These are phyloP conservation scores for Fomitopsis serialis DNA, from an alignment of 768 basidiomycete species.

Conservation along the genomic window DNA sequence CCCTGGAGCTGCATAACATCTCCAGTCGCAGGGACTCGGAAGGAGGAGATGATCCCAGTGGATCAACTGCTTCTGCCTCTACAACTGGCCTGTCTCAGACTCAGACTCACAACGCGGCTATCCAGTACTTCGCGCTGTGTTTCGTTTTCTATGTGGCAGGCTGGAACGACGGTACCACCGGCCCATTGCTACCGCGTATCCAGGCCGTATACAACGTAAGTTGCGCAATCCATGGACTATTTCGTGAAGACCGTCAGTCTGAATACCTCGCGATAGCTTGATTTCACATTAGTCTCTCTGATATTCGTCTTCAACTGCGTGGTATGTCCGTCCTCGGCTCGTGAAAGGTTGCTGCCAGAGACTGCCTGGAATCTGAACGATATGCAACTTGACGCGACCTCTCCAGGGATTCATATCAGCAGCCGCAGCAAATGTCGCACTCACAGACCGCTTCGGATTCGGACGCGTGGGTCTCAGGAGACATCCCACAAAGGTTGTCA, in stretches of 20 bases:
- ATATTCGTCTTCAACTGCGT: constrained; percentile 51
- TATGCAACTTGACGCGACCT: background rate
- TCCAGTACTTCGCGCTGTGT: too few relatives aligned
- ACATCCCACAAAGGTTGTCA: background rate
- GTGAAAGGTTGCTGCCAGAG: background rate
- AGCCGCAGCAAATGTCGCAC: constrained; percentile 40
- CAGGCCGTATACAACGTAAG: constrained; percentile 51
- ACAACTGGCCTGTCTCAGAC: too few relatives aligned
- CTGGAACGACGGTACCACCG: constrained; percentile 75
- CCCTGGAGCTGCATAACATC: too few relatives aligned
- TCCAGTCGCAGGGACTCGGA: too few relatives aligned
- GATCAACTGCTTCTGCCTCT: too few relatives aligned
- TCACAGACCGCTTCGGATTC: constrained; percentile 40
- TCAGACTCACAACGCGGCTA: too few relatives aligned
- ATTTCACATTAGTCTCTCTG: constrained; percentile 51
- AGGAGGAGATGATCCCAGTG: too few relatives aligned
- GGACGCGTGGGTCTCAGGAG: constrained; percentile 32
- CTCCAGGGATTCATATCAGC: constrained; percentile 42
- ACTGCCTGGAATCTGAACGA: too few relatives aligned
- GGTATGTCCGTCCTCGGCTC: too few relatives aligned
- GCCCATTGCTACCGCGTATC: constrained; percentile 70
- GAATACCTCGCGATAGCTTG: constrained; percentile 29
- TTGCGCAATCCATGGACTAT: background rate
- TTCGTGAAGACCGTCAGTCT: background rate
- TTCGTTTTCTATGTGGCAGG: constrained; percentile 57